Conservation (phyloP, 2,329 filamentous ascomycete species). For the Laburnicola sp. region DNA sequence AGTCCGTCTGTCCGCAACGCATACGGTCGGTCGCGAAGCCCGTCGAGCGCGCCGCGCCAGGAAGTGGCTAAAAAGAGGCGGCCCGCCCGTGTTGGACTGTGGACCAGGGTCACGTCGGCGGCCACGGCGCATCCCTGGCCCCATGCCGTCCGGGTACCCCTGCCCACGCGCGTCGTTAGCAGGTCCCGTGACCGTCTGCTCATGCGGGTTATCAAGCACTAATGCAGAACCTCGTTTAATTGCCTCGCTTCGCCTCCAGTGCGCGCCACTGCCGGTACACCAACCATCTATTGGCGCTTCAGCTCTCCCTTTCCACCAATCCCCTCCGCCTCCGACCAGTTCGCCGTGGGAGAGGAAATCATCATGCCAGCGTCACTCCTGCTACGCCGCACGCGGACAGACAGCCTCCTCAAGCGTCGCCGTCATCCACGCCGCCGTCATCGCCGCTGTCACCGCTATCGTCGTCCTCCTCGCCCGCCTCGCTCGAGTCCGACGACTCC, state of each 20-base stretch:
- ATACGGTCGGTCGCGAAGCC: neutral
- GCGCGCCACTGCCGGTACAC: constrained; percentile 23
- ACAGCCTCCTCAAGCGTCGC: constrained; percentile 12
- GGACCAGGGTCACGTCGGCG: constrained; percentile 13
- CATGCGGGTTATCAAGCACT: constrained; percentile 14
- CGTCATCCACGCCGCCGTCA: constrained; percentile 11
- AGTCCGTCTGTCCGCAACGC: neutral
- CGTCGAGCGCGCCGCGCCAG: constrained; percentile 5
- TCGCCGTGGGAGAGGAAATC: constrained; percentile 8
- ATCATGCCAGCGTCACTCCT: neutral
- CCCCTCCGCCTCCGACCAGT: constrained; percentile 6
- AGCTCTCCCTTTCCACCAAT: constrained; percentile 26
- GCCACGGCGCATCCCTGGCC: constrained; percentile 11
- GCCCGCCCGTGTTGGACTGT: constrained; percentile 14
- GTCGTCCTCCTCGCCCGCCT: constrained; percentile 32
- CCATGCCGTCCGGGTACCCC: no score
- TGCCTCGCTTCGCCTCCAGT: constrained; percentile 20
- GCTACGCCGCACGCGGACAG: constrained; percentile 25
- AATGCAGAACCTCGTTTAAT: constrained; percentile 14
- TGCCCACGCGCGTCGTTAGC: constrained; percentile 1
- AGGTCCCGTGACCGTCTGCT: constrained; percentile 14
- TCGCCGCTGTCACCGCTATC: constrained; percentile 26
- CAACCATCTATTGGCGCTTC: constrained; percentile 29
- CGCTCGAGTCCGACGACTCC: constrained; percentile 35
- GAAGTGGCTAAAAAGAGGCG: constrained; percentile 16